Evolutionary conservation across 371 early-diverging fungal genomes (phyloP).

Genomic region (Zychaea mexicana): DNA sequence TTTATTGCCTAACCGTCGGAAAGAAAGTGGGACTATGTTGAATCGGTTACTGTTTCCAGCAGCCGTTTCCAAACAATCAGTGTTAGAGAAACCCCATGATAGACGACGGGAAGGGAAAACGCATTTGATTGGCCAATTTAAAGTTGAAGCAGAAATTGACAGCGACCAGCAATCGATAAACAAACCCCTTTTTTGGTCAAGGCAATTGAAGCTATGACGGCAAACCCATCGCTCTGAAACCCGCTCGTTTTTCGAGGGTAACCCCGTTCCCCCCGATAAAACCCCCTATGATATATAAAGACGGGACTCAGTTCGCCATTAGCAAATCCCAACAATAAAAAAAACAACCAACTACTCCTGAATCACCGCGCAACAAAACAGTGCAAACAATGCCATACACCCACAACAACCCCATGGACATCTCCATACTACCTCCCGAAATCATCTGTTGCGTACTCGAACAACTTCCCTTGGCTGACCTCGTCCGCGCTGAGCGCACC

Average conservation of each 20-base stretch:
- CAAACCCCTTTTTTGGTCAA: slow-evolving; percentile 2
- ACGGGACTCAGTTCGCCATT: background rate
- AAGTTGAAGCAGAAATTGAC: background rate
- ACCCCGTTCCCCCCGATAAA: background rate
- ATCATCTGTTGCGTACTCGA: slow-evolving; percentile 34
- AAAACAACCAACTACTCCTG: background rate
- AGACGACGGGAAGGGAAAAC: background rate
- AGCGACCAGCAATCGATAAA: background rate
- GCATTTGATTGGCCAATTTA: background rate
- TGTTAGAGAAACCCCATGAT: background rate
- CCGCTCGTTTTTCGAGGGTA: slow-evolving; percentile 2
- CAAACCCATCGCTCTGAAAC: background rate
- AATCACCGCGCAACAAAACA: background rate
- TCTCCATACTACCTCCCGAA: slow-evolving; percentile 40
- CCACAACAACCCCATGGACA: slow-evolving; percentile 11
- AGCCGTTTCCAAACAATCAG: background rate
- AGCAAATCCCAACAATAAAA: background rate
- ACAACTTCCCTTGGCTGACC: slow-evolving; percentile 41
- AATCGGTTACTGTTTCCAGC: too few relatives aligned
- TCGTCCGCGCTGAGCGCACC: slow-evolving; percentile 42
- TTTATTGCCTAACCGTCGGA: background rate
- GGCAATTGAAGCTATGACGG: background rate
- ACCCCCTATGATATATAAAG: background rate
- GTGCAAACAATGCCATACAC: background rate
- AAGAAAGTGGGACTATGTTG: background rate